Evolutionary conservation across 75 land plant species (phyloP).

Genomic region (Cryptomeria japonica): DNA sequence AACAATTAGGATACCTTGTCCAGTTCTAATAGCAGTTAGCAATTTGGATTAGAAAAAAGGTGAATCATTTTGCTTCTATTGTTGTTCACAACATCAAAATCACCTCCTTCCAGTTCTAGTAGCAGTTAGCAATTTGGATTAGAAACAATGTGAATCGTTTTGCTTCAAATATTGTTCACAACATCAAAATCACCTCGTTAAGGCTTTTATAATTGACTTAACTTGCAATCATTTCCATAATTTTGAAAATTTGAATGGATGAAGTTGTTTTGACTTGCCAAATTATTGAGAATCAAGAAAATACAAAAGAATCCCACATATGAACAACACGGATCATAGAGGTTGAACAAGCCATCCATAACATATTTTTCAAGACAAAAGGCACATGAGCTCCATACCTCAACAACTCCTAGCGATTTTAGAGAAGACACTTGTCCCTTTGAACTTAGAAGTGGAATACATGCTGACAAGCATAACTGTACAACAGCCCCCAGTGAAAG

Average conservation of each 20-base stretch:
- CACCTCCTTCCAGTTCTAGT: neutral
- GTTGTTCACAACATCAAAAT: neutral
- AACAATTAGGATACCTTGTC: neutral
- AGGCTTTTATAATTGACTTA: neutral
- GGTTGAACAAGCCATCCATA: neutral
- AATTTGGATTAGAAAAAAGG: neutral
- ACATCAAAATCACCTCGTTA: neutral
- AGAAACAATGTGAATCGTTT: neutral
- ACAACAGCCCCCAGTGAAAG: constrained; percentile 50
- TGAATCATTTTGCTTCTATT: neutral
- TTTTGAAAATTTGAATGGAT: neutral
- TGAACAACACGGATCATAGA: neutral
- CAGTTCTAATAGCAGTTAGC: neutral
- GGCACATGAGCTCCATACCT: constrained; percentile 29
- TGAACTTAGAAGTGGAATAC: constrained; percentile 54
- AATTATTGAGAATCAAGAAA: neutral
- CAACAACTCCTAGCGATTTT: constrained; percentile 46
- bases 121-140: neutral
- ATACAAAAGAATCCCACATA: neutral
- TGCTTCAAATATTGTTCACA: neutral
- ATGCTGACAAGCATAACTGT: constrained; percentile 47
- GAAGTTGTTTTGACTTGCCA: neutral
- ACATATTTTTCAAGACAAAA: neutral
- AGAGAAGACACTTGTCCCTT: constrained; percentile 38
- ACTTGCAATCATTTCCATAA: neutral